phyloP scores from a whole-genome alignment of 768 basidiomycete species.

The Collybia sordida region DNA sequence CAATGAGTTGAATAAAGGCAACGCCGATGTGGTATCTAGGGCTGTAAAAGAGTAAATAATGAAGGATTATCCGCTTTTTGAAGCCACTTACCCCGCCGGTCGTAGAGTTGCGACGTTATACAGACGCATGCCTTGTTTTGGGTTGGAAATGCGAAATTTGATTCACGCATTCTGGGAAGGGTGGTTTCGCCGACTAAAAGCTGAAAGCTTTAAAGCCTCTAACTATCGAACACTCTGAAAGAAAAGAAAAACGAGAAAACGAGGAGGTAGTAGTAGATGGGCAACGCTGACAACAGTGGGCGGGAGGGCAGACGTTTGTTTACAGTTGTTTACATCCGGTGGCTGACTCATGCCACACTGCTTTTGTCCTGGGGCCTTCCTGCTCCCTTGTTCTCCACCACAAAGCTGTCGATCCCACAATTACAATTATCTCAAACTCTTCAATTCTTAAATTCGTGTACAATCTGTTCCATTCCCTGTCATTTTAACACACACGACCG shows the following conservation, averaged over 20 bases:
- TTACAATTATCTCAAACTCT: too few relatives aligned
- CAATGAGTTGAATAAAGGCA: conserved; percentile 77
- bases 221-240: too few relatives aligned
- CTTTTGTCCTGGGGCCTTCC: too few relatives aligned
- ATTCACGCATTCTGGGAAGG: conserved; percentile 72
- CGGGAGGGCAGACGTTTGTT: conserved; percentile 8
- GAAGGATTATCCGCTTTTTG: background rate
- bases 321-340: conserved; percentile 11
- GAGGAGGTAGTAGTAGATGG: background rate
- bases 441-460: too few relatives aligned
- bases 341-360: conserved; percentile 11
- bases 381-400: too few relatives aligned
- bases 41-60: conserved; percentile 27
- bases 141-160: conserved; percentile 91
- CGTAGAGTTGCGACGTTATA: conserved; percentile 93
- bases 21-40: conserved; percentile 49
- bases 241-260: background rate
- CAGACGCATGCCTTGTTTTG: conserved; percentile 96
- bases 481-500: too few relatives aligned
- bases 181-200: background rate
- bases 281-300: background rate
- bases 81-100: conserved; percentile 70
- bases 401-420: too few relatives aligned
- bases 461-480: too few relatives aligned
- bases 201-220: background rate